Evolutionary conservation across 805 yeast genomes (phyloP), one percentile per base, ranked within the genome.

Genomic region (Metschnikowia gelsemii): DNA sequence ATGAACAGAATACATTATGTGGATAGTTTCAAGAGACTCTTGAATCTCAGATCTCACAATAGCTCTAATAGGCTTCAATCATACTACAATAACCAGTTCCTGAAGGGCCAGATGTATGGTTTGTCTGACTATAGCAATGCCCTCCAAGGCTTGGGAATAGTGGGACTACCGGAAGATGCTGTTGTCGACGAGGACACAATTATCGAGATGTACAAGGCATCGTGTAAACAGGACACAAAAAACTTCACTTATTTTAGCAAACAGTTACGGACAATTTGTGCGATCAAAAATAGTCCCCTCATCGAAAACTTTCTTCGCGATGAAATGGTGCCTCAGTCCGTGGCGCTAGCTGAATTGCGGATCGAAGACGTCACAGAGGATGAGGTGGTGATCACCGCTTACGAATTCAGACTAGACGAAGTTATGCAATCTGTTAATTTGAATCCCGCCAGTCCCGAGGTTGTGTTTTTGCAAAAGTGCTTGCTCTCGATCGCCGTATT

Each of bases 331-430:
- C 73, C 75, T 1, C 35, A 59, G 9, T 31, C 44, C 18, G 50
- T 67, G 16, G 70, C 75, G 1, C 43, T 66, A 28, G 61, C 59
- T 3, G 71, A 65, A 37, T 50, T 70, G 35, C 57, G 64, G 8
- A 62, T 70, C 19, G 75, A 69, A 43, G 72, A 66, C 37, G 61
- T 68, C 25, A 70, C 75, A 12, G 75, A 70, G 43, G 75, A 70
- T 55, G 93, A 86, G 47, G 79, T 85, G 32, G 76, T 87, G 2
- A 71, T 80, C 21, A 84, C 95, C 1, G 90, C 95, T 0, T 85
- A 78, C 54, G 81, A 84, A 43, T 70, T 84, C 31, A 80, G 80
- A 45, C 55, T 73, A 2, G 76, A 76, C 30, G 95, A 86, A 42
- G 53, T 64, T 2, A 44, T 64, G 41, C 64, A 61, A 35, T 37